Evolutionary conservation across 768 basidiomycete genomes (phyloP).

Genomic region (Podaxis sp.): DNA sequence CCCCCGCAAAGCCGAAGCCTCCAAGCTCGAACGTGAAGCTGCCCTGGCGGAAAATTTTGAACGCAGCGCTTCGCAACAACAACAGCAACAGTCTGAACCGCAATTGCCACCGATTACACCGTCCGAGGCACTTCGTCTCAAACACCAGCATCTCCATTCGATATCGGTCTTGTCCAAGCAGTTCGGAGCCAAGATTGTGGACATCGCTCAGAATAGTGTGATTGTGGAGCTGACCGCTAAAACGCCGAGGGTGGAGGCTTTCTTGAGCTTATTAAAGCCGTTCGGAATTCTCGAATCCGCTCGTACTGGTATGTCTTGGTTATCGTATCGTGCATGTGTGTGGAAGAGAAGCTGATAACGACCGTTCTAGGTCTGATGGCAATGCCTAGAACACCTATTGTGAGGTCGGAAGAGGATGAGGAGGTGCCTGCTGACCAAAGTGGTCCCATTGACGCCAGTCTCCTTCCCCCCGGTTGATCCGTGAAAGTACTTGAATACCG

Average conservation of each 20-base stretch:
- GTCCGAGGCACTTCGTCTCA: constrained; percentile 84
- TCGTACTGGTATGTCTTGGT: constrained; percentile 69
- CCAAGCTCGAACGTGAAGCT: constrained; percentile 72
- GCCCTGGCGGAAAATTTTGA: constrained; percentile 79
- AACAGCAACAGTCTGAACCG: constrained; percentile 19
- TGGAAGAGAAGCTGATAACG: constrained; percentile 3
- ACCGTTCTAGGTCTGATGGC: constrained; percentile 81
- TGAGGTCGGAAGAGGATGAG: constrained; percentile 57
- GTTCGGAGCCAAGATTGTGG: constrained; percentile 91
- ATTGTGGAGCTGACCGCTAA: constrained; percentile 96
- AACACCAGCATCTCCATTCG: constrained; percentile 89
- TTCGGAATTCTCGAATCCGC: constrained; percentile 97
- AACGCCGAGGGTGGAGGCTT: constrained; percentile 88
- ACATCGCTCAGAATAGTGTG: constrained; percentile 91
- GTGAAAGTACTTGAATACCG: background rate
- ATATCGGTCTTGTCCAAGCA: constrained; percentile 81
- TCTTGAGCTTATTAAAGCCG: constrained; percentile 86
- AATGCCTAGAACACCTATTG: constrained; percentile 94
- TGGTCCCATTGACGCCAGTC: constrained; percentile 79
- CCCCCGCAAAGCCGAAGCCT: constrained; percentile 45
- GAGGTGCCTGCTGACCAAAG: constrained; percentile 43
- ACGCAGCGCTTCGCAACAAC: constrained; percentile 44
- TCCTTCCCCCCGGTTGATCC: constrained; percentile 86
- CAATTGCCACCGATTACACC: constrained; percentile 54
- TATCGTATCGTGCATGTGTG: constrained; percentile 4